Percentiles rank a stretch among this genome's conserved stretches.
Evolutionary conservation across 2,329 filamentous ascomycete genomes (phyloP).

Genomic region (Curvularia sp.): DNA sequence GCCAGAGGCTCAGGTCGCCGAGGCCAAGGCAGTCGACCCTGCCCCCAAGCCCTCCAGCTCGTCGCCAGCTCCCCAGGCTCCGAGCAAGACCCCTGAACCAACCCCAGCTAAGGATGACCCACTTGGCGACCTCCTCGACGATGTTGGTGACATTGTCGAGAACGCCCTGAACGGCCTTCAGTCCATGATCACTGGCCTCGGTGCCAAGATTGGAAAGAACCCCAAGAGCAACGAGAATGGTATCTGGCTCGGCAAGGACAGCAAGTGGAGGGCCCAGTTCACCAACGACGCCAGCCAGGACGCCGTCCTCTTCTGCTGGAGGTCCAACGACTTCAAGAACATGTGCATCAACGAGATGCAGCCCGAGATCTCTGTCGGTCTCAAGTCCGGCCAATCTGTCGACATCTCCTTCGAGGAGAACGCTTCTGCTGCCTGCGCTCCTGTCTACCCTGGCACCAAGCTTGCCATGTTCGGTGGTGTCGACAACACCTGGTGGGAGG

Average conservation of each 20-base stretch:
- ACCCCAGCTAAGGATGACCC: constrained; percentile 8
- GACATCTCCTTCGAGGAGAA: constrained; percentile 50
- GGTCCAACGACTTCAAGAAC: constrained; percentile 40
- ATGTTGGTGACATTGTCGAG: constrained; percentile 14
- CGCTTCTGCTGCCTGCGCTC: constrained; percentile 52
- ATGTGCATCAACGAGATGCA: constrained; percentile 48
- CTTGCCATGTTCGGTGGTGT: constrained; percentile 50
- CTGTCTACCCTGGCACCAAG: constrained; percentile 46
- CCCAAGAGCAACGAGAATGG: constrained; percentile 36
- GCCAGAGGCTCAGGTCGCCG: constrained; percentile 20
- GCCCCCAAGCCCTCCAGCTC: neutral
- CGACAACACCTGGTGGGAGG: constrained; percentile 56
- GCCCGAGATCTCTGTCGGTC: constrained; percentile 50
- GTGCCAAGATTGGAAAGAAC: constrained; percentile 39
- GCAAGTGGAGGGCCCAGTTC: constrained; percentile 46
- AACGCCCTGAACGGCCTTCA: constrained; percentile 31
- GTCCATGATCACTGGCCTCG: constrained; percentile 28
- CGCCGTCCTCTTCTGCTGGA: constrained; percentile 49
- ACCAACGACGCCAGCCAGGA: constrained; percentile 44
- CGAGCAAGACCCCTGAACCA: constrained; percentile 9
- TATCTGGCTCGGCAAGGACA: constrained; percentile 48
- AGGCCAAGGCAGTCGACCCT: constrained; percentile 21
- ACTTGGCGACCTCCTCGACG: constrained; percentile 9
- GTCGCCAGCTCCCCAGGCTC: neutral
- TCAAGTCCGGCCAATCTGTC: constrained; percentile 47